Evolutionary conservation across 176 grass and related monocot species (phyloP).

Genomic region (Hyparrhenia diplandra): DNA sequence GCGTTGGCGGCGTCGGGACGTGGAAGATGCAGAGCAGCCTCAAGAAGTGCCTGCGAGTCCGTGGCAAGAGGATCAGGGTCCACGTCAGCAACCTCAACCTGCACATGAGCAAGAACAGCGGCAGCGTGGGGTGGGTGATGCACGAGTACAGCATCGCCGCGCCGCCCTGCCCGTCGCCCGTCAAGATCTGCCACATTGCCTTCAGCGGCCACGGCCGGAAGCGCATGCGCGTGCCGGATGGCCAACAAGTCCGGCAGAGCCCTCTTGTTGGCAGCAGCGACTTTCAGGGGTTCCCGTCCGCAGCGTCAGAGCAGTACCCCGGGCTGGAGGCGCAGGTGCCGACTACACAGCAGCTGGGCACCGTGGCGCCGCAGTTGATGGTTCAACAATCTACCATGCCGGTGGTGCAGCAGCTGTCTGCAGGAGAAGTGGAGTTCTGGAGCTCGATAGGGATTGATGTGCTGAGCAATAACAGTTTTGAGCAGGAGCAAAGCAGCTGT

Average conservation of each 20-base stretch:
- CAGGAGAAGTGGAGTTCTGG: background rate
- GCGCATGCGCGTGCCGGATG: background rate
- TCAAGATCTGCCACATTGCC: slow-evolving; percentile 5
- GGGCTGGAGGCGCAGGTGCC: background rate
- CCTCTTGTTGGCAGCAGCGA: background rate
- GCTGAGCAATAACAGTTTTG: no score
- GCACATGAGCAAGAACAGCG: background rate
- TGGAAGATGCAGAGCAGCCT: slow-evolving; percentile 1
- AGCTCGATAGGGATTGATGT: background rate
- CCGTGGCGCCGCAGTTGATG: background rate
- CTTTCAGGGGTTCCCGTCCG: background rate
- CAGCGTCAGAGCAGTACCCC: background rate
- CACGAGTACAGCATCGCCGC: slow-evolving; percentile 6
- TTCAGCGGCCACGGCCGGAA: slow-evolving; percentile 28
- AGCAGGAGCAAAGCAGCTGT: no score
- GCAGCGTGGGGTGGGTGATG: slow-evolving; percentile 41
- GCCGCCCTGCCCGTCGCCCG: background rate
- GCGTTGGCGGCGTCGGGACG: background rate
- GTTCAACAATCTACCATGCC: background rate
- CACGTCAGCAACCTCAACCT: background rate
- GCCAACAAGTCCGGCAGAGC: background rate
- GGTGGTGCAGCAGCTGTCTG: no score
- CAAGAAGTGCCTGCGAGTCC: background rate
- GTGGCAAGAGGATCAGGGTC: background rate
- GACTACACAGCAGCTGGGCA: background rate